phyloP scores from a whole-genome alignment of 2,329 filamentous ascomycete species.

The Biscogniauxia sp. region DNA sequence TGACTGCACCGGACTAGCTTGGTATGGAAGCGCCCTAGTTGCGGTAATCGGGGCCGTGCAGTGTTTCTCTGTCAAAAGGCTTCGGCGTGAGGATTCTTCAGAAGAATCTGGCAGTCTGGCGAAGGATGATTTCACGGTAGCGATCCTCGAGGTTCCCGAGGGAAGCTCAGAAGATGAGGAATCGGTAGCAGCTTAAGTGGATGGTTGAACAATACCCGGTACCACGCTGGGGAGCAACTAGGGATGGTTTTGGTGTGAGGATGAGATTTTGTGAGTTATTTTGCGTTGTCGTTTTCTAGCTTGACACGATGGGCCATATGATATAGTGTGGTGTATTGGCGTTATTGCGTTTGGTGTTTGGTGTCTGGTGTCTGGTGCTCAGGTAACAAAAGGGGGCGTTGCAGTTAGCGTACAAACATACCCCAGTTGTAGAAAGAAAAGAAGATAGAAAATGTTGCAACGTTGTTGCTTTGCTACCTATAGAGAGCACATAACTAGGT shows the following conservation, averaged over 20 bases:
- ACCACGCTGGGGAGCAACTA: no score
- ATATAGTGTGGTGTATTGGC: not conserved
- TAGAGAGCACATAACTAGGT: no score
- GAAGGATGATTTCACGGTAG: constrained; percentile 2
- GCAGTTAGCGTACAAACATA: not conserved
- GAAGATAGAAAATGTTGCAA: not conserved
- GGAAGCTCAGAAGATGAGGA: constrained; percentile 4
- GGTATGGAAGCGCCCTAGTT: constrained; percentile 60
- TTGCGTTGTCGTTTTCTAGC: not conserved
- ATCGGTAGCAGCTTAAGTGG: not conserved
- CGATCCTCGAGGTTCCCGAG: constrained; percentile 15
- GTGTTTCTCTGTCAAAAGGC: constrained; percentile 52
- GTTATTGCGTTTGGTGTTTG: not conserved
- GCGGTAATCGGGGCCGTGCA: constrained; percentile 58
- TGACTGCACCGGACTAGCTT: constrained; percentile 60
- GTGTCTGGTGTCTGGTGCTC: not conserved
- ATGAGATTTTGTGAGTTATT: not conserved
- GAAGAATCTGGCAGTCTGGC: constrained; percentile 12
- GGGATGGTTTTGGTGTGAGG: not conserved
- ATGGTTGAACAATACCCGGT: not conserved
- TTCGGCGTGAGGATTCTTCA: constrained; percentile 13
- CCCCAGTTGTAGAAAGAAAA: not conserved
- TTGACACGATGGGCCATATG: not conserved
- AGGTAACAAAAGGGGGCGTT: not conserved
- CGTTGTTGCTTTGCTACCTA: no score